These are phyloP conservation scores for Fusarium aywerte DNA, from an alignment of 2,329 filamentous ascomycete genomes.

Conservation along the genomic window DNA sequence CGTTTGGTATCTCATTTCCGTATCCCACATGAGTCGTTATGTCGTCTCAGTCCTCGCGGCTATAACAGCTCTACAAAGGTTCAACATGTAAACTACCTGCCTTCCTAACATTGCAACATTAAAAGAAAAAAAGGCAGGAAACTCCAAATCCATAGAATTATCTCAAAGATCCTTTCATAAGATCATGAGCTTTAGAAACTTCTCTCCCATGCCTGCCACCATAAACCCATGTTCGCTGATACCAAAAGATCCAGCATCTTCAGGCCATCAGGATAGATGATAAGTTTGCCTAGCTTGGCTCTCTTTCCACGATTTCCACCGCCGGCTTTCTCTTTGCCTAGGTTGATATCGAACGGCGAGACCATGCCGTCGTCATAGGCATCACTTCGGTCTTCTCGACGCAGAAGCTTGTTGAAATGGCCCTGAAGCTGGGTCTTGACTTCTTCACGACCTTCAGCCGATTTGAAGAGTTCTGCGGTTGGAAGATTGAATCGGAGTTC, in stretches of 20 bases:
- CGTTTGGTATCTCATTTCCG: conserved; percentile 23
- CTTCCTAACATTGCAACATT: conserved; percentile 1
- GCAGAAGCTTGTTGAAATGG: conserved; percentile 57
- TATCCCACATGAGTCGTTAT: conserved; percentile 31
- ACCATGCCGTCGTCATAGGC: conserved; percentile 54
- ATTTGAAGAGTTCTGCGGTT: conserved; percentile 60
- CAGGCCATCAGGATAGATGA: conserved; percentile 87
- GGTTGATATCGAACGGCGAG: conserved; percentile 71
- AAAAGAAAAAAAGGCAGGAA: conserved; percentile 15
- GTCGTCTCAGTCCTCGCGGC: conserved; percentile 33
- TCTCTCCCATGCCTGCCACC: conserved; percentile 88
- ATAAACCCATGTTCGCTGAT: conserved; percentile 89
- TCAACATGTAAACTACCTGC: conserved; percentile 6
- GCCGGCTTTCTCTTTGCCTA: conserved; percentile 85
- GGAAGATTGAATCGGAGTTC: conserved; percentile 93
- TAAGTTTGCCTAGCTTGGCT: conserved; percentile 93
- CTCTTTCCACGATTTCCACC: conserved; percentile 86
- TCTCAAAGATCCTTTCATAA: neutral
- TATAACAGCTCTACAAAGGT: conserved; percentile 26
- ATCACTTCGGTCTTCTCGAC: conserved; percentile 47
- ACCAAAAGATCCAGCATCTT: conserved; percentile 97
- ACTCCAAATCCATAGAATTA: conserved; percentile 16
- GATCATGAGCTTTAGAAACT: conserved; percentile 50
- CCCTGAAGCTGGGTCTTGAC: conserved; percentile 54
- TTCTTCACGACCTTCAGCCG: conserved; percentile 49